Conservation (phyloP, 345 rosid genomes). For the Passiflora organensis region DNA sequence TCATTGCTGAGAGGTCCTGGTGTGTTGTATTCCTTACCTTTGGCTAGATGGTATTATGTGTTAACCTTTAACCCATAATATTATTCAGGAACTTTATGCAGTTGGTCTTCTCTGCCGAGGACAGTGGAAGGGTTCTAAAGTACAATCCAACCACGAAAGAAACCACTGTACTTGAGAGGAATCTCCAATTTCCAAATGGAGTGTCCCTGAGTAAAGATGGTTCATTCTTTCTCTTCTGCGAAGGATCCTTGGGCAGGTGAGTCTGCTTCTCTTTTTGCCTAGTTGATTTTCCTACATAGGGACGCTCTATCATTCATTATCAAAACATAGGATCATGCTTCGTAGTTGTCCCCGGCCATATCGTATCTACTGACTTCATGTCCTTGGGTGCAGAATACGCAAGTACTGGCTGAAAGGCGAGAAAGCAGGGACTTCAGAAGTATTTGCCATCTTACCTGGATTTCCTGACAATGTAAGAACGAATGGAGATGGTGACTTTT, state of each 20-base stretch:
- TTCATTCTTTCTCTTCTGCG: slow-evolving; percentile 2
- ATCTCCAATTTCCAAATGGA: slow-evolving; percentile 25
- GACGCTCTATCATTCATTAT: too few relatives aligned
- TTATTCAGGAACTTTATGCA: too few relatives aligned
- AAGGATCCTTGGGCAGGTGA: too few relatives aligned
- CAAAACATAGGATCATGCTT: too few relatives aligned
- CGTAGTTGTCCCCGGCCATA: too few relatives aligned
- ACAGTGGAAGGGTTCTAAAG: slow-evolving; percentile 17
- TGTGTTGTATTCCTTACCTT: too few relatives aligned
- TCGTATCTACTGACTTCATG: too few relatives aligned
- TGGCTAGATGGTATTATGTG: too few relatives aligned
- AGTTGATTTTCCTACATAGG: too few relatives aligned
- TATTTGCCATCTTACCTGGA: slow-evolving; percentile 17
- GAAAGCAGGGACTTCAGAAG: slow-evolving; percentile 13
- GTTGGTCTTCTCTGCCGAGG: slow-evolving; percentile 17
- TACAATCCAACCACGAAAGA: slow-evolving; percentile 9
- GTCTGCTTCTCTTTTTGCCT: too few relatives aligned
- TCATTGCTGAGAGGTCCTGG: too few relatives aligned
- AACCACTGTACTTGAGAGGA: slow-evolving; percentile 2
- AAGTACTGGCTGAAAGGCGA: slow-evolving; percentile 14
- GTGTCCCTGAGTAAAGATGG: slow-evolving; percentile 21
- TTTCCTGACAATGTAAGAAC: slow-evolving; percentile 25
- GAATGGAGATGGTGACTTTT: slow-evolving; percentile 48
- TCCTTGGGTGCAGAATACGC: slow-evolving; percentile 4
- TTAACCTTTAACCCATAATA: too few relatives aligned